Conservation (phyloP, 164 flowering plant genomes). For the Sextonia rubra region DNA sequence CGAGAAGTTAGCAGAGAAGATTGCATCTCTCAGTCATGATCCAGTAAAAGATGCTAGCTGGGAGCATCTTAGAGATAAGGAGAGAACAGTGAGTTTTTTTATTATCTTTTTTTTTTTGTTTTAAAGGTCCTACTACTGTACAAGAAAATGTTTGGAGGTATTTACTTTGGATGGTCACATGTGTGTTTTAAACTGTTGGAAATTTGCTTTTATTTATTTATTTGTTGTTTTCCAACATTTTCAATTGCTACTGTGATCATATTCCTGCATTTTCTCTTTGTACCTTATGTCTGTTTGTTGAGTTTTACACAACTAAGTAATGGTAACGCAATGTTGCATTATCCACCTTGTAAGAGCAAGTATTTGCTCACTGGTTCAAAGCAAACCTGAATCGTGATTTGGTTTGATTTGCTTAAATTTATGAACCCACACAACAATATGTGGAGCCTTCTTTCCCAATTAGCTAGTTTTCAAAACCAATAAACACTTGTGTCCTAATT, state of each 20-base stretch:
- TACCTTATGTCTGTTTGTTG: not conserved
- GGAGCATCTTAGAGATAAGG: constrained; percentile 35
- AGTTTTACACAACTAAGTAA: too few relatives aligned
- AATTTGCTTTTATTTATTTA: not conserved
- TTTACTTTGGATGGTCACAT: constrained; percentile 1
- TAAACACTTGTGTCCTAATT: too few relatives aligned
- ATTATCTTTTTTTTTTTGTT: not conserved
- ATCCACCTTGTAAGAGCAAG: not conserved
- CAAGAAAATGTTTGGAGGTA: not conserved
- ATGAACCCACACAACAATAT: too few relatives aligned
- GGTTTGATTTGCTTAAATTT: too few relatives aligned
- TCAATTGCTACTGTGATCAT: not conserved
- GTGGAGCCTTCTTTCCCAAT: too few relatives aligned
- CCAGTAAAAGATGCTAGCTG: constrained; percentile 43
- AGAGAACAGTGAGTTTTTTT: constrained; percentile 22
- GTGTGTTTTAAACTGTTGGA: not conserved
- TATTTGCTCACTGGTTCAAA: too few relatives aligned
- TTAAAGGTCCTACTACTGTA: not conserved
- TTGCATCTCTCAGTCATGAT: constrained; percentile 30
- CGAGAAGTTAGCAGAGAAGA: constrained; percentile 51
- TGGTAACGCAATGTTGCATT: not conserved
- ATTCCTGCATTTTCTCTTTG: not conserved
- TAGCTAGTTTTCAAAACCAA: too few relatives aligned
- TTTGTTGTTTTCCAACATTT: not conserved
- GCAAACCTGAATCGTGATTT: too few relatives aligned